These are phyloP conservation scores for Seiridium unicorne DNA, from an alignment of 2,329 filamentous ascomycete species.

Conservation along the genomic window DNA sequence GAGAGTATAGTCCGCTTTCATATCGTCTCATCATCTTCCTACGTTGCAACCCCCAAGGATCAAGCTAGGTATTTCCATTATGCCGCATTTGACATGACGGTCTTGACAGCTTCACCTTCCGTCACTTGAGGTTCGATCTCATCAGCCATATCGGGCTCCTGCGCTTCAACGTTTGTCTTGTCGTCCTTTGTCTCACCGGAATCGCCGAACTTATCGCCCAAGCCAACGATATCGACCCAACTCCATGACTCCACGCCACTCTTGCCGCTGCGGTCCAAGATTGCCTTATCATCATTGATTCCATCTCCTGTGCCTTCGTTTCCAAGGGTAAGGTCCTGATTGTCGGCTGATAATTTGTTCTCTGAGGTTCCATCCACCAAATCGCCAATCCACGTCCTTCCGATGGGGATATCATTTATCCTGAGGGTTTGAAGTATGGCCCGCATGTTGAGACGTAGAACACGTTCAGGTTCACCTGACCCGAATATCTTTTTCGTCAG, in stretches of 20 bases:
- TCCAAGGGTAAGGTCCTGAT: conserved; percentile 8
- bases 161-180: conserved; percentile 17
- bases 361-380: conserved; percentile 46
- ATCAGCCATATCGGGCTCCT: conserved; percentile 32
- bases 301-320: conserved; percentile 23
- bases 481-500: conserved; percentile 57
- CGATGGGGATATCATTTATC: conserved; percentile 45
- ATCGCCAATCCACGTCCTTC: conserved; percentile 47
- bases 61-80: not conserved
- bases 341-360: conserved; percentile 27
- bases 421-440: conserved; percentile 58
- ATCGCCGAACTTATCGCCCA: conserved; percentile 32
- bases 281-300: conserved; percentile 44
- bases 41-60: not conserved
- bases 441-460: conserved; percentile 57
- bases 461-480: conserved; percentile 56
- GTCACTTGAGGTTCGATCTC: conserved; percentile 30
- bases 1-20: not conserved
- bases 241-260: conserved; percentile 45
- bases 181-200: conserved; percentile 14
- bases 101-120: conserved; percentile 9
- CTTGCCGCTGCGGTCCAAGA: conserved; percentile 43
- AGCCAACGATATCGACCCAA: conserved; percentile 52
- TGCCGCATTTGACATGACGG: not conserved
- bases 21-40: no score